phyloP scores from a whole-genome alignment of 139 green algal species.

The Zygnema cylindricum region DNA sequence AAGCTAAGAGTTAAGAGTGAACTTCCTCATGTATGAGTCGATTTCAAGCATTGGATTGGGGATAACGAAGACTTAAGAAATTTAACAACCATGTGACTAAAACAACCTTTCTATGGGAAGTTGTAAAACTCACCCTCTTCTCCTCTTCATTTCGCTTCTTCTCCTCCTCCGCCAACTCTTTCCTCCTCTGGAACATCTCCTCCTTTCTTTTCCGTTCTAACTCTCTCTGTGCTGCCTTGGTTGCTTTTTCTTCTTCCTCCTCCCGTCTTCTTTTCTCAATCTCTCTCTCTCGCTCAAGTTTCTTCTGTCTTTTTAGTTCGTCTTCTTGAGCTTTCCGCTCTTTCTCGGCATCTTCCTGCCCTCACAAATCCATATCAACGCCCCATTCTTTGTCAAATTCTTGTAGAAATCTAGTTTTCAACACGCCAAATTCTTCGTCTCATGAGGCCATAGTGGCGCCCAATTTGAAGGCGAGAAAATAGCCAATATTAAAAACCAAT shows the following conservation, averaged over 20 bases:
- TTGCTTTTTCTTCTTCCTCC: constrained; percentile 34
- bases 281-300: constrained; percentile 25
- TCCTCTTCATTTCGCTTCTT: constrained; percentile 2
- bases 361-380: neutral
- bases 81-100: too few relatives aligned
- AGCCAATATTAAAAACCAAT: too few relatives aligned
- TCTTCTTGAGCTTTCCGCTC: constrained; percentile 37
- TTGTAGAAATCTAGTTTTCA: too few relatives aligned
- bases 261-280: constrained; percentile 33
- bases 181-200: constrained; percentile 27
- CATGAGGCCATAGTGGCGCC: too few relatives aligned
- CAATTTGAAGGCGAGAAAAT: too few relatives aligned
- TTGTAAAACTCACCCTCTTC: neutral
- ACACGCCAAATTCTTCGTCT: too few relatives aligned
- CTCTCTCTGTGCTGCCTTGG: neutral
- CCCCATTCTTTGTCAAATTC: too few relatives aligned
- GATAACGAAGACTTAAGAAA: too few relatives aligned
- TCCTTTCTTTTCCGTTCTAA: constrained; percentile 18
- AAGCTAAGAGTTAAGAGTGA: too few relatives aligned
- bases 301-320: constrained; percentile 1
- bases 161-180: constrained; percentile 17
- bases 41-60: too few relatives aligned
- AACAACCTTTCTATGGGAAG: too few relatives aligned
- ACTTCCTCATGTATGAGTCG: too few relatives aligned
- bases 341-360: constrained; percentile 26